A percentile compares a stretch with the other conserved stretches of the same genome.
Evolutionary conservation across 371 early-diverging fungal species (phyloP).

Genomic region (Mucor piriformis): DNA sequence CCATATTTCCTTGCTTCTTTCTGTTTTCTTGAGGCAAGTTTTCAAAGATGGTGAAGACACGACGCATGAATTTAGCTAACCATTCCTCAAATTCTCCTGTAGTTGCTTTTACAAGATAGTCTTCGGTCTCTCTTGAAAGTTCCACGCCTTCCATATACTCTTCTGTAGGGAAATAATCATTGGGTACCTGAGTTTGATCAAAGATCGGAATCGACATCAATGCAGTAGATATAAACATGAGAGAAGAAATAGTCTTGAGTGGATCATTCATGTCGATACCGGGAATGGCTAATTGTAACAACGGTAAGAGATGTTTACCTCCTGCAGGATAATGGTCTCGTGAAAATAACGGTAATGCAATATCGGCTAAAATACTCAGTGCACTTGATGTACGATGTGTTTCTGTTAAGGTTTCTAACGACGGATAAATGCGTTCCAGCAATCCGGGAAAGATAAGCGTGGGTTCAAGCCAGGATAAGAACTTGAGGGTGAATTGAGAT

Average conservation of each 20-base stretch:
- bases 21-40: slow-evolving; percentile 72
- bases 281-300: slow-evolving; percentile 79
- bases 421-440: slow-evolving; percentile 82
- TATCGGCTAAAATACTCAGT: slow-evolving; percentile 68
- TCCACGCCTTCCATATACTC: slow-evolving; percentile 45
- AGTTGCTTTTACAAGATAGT: slow-evolving; percentile 61
- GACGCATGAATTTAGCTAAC: slow-evolving; percentile 81
- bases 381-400: slow-evolving; percentile 87
- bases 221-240: slow-evolving; percentile 76
- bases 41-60: slow-evolving; percentile 78
- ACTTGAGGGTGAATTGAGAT: slow-evolving; percentile 73
- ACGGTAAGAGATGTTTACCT: slow-evolving; percentile 76
- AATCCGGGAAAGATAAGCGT: slow-evolving; percentile 78
- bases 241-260: slow-evolving; percentile 72
- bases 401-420: slow-evolving; percentile 86
- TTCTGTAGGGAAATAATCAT: slow-evolving; percentile 45
- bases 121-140: slow-evolving; percentile 56
- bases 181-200: slow-evolving; percentile 53
- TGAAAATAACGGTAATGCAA: slow-evolving; percentile 71
- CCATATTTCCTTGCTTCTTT: slow-evolving; percentile 42
- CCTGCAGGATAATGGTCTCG: slow-evolving; percentile 80
- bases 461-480: slow-evolving; percentile 79
- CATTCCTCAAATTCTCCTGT: slow-evolving; percentile 87
- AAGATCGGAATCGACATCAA: slow-evolving; percentile 66
- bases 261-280: slow-evolving; percentile 94